These are phyloP conservation scores for Sugiyamaella castrensis DNA, from an alignment of 1,139 yeast species.

Conservation along the genomic window DNA sequence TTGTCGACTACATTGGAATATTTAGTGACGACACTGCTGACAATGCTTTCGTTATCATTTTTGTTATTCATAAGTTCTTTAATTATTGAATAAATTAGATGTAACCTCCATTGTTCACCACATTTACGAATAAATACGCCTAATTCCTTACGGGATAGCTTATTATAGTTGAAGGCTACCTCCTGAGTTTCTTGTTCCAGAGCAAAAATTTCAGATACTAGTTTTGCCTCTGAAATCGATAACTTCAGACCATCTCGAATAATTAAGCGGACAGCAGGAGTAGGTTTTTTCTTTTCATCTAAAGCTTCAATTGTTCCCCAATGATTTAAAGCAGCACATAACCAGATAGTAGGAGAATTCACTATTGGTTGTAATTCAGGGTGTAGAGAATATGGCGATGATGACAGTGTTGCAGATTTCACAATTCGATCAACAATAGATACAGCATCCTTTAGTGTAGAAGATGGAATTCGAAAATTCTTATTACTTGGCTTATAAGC, in stretches of 20 bases:
- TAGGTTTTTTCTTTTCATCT: constrained; percentile 42
- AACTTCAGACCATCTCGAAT: constrained; percentile 70
- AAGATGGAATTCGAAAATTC: constrained; percentile 4
- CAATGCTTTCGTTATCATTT: constrained; percentile 6
- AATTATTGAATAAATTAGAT: constrained; percentile 33
- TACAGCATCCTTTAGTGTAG: constrained; percentile 1
- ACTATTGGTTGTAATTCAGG: constrained; percentile 2
- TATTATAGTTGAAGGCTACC: constrained; percentile 21
- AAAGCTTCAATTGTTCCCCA: constrained; percentile 44
- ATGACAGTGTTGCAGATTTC: background rate
- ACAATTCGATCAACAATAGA: constrained; percentile 2
- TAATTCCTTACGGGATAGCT: constrained; percentile 48
- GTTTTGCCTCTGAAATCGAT: constrained; percentile 55
- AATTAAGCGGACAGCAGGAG: constrained; percentile 44
- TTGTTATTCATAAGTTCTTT: constrained; percentile 16
- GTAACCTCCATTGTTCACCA: constrained; percentile 51
- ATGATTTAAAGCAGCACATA: constrained; percentile 32
- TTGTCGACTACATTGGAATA: constrained; percentile 21
- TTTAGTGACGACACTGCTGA: constrained; percentile 5
- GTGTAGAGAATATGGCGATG: constrained; percentile 4
- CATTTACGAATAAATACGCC: constrained; percentile 60
- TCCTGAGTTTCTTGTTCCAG: constrained; percentile 25
- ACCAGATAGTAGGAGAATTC: constrained; percentile 8
- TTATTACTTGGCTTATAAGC: background rate
- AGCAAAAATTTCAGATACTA: constrained; percentile 45